Conservation (phyloP, 2,329 filamentous ascomycete genomes). For the Ophiostoma ips region DNA sequence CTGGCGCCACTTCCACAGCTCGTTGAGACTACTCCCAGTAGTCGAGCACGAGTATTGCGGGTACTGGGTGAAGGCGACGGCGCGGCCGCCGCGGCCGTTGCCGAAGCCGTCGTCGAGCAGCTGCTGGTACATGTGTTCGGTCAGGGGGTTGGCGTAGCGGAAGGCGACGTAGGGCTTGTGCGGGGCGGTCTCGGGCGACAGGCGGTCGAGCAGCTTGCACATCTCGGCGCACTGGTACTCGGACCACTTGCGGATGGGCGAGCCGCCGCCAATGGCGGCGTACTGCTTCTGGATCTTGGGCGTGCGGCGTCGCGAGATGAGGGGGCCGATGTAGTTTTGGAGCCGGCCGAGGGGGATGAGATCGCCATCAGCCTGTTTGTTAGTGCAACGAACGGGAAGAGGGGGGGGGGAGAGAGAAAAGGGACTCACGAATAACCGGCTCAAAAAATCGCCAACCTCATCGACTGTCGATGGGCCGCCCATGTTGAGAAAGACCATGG, state of each 20-base stretch:
- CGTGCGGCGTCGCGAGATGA: constrained; percentile 75
- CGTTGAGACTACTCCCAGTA: constrained; percentile 89
- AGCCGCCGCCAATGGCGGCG: constrained; percentile 88
- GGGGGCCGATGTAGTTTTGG: constrained; percentile 77
- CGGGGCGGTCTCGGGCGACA: constrained; percentile 83
- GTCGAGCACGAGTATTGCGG: constrained; percentile 98
- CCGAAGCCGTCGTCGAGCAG: constrained; percentile 84
- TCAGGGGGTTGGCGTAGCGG: constrained; percentile 84
- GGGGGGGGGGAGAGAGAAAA: neutral
- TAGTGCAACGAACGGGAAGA: neutral
- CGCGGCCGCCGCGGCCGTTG: constrained; percentile 74
- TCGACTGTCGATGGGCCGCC: constrained; percentile 78
- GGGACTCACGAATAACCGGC: constrained; percentile 68
- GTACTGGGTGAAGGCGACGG: constrained; percentile 95
- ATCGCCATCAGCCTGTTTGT: constrained; percentile 66
- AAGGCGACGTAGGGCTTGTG: constrained; percentile 98
- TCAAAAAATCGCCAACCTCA: constrained; percentile 83
- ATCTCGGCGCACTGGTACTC: constrained; percentile 88
- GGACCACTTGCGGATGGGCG: constrained; percentile 94
- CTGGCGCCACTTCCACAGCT: constrained; percentile 94
- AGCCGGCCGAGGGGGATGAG: constrained; percentile 89
- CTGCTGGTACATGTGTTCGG: constrained; percentile 80
- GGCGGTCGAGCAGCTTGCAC: constrained; percentile 90
- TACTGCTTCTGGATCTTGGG: constrained; percentile 97
- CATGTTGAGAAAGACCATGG: constrained; percentile 99